Conservation (phyloP, 345 rosid species). For the Eucalyptus curtisii region DNA sequence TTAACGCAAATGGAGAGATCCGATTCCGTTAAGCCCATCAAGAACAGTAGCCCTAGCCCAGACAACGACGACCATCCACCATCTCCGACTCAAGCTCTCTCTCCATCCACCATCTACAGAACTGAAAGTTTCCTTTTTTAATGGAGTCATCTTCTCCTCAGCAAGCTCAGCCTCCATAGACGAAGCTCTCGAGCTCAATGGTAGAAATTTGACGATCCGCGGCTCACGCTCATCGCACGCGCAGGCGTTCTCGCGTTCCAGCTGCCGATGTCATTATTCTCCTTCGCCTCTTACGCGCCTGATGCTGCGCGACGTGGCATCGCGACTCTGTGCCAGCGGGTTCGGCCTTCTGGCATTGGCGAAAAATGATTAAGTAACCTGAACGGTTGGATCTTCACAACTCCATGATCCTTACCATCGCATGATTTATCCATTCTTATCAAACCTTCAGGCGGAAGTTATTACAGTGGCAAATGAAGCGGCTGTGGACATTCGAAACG, state of each 20-base stretch:
- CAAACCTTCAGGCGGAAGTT: background rate
- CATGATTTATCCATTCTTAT: conserved; percentile 39
- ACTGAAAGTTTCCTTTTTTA: too few relatives aligned
- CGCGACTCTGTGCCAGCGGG: conserved; percentile 43
- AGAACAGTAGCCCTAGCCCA: too few relatives aligned
- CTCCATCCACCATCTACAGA: too few relatives aligned
- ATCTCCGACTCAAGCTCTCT: too few relatives aligned
- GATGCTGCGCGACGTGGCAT: conserved; percentile 46
- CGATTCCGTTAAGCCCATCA: too few relatives aligned
- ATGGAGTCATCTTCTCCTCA: background rate
- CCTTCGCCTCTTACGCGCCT: conserved; percentile 26
- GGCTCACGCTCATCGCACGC: background rate
- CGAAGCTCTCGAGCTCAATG: background rate
- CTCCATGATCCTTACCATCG: conserved; percentile 43
- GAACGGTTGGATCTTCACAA: conserved; percentile 30
- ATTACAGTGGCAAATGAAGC: background rate
- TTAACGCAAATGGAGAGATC: too few relatives aligned
- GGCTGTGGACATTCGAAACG: too few relatives aligned
- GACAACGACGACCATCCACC: too few relatives aligned
- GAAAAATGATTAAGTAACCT: conserved; percentile 24
- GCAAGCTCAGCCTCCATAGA: background rate
- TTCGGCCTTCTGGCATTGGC: conserved; percentile 41
- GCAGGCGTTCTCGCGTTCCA: conserved; percentile 35
- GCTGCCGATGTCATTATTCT: conserved; percentile 12
- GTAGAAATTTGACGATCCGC: background rate